These are phyloP conservation scores for Scheffersomyces spartinae DNA, from an alignment of 805 yeast species.

Conservation along the genomic window DNA sequence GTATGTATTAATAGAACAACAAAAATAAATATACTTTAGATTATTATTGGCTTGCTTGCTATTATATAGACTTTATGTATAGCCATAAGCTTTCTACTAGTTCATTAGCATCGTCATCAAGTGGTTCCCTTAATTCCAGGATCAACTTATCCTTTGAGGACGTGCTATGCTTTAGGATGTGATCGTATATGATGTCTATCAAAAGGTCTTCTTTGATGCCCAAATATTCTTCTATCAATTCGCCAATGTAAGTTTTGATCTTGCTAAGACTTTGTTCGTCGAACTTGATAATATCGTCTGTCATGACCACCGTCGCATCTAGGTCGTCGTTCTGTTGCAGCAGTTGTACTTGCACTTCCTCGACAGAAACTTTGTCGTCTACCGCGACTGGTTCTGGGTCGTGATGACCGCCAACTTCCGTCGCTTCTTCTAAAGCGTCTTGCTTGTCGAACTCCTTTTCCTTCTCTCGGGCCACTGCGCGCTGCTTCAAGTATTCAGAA, in stretches of 20 bases:
- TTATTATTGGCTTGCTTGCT: no score
- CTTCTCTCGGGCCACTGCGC: constrained; percentile 20
- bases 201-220: constrained; percentile 45
- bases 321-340: constrained; percentile 3
- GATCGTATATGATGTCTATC: constrained; percentile 28
- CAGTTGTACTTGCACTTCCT: not conserved
- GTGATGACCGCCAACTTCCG: constrained; percentile 8
- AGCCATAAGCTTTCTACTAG: constrained; percentile 31
- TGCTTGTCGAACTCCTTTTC: constrained; percentile 34
- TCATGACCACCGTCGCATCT: constrained; percentile 1
- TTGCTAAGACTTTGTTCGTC: no score
- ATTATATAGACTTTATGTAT: no score
- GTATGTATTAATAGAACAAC: no score
- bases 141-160: constrained; percentile 24
- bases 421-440: constrained; percentile 25
- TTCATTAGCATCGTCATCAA: constrained; percentile 36
- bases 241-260: constrained; percentile 27
- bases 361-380: constrained; percentile 2
- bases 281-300: constrained; percentile 3
- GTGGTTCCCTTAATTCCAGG: constrained; percentile 36
- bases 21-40: no score
- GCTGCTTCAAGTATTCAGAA: constrained; percentile 28
- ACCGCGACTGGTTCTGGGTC: not conserved
- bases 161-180: constrained; percentile 18
- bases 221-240: constrained; percentile 37